A percentile compares a stretch with the other conserved stretches of the same genome.
phyloP scores from a whole-genome alignment of 2,329 filamentous ascomycete species.

The Penicillium sp. region DNA sequence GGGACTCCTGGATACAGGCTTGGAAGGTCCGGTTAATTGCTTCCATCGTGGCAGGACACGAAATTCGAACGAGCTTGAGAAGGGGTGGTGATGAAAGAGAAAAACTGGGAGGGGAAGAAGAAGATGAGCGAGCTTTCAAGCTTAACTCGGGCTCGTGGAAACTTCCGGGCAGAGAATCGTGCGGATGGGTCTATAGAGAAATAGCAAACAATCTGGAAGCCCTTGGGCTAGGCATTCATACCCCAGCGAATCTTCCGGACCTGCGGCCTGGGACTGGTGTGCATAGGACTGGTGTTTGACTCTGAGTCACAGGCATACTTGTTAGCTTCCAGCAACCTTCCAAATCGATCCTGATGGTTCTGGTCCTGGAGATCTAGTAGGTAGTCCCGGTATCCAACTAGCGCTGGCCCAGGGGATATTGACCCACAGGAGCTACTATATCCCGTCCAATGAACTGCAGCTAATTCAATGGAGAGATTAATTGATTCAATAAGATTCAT shows the following conservation, averaged over 20 bases:
- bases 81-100: background rate
- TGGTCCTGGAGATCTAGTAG: background rate
- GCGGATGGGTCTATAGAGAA: no score
- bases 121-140: background rate
- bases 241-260: no score
- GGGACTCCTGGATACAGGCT: constrained; percentile 52
- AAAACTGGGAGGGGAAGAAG: background rate
- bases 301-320: no score
- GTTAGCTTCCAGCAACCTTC: background rate
- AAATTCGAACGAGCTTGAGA: background rate
- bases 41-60: constrained; percentile 40
- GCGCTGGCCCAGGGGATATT: background rate
- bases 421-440: background rate
- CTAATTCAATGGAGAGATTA: background rate
- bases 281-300: no score
- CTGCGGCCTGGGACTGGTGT: no score
- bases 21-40: constrained; percentile 55
- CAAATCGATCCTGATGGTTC: background rate
- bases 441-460: background rate
- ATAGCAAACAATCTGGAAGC: no score
- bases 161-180: no score
- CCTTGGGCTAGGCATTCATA: no score
- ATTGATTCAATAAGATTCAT: no score
- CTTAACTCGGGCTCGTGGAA: no score
- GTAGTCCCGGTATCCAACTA: background rate